phyloP scores from a whole-genome alignment of 768 basidiomycete species.

The Stropharia rugosoannulata region DNA sequence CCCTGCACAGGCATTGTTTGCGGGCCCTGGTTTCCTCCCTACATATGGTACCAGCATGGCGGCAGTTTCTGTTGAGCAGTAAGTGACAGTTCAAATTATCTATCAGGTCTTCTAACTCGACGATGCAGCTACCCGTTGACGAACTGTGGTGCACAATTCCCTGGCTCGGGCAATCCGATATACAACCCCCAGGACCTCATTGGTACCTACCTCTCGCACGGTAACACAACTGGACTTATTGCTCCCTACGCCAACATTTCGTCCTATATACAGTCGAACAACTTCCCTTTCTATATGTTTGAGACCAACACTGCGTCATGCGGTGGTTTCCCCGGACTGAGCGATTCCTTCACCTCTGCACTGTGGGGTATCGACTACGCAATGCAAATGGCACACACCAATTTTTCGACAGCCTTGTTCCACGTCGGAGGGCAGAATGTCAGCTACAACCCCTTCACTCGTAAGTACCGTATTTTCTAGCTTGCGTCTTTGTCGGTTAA shows the following conservation, averaged over 20 bases:
- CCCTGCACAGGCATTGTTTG: slow-evolving; percentile 48
- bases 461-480: slow-evolving; percentile 32
- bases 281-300: slow-evolving; percentile 60
- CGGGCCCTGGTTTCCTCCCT: slow-evolving; percentile 45
- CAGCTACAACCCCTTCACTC: slow-evolving; percentile 49
- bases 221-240: slow-evolving; percentile 49
- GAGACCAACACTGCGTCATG: slow-evolving; percentile 73
- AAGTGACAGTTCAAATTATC: slow-evolving; percentile 13
- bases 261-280: slow-evolving; percentile 36
- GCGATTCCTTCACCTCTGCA: slow-evolving; percentile 60
- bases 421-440: slow-evolving; percentile 66
- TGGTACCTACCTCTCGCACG: slow-evolving; percentile 61
- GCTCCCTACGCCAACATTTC: slow-evolving; percentile 52
- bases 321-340: slow-evolving; percentile 65
- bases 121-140: slow-evolving; percentile 51
- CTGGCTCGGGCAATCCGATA: slow-evolving; percentile 32
- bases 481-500: background rate
- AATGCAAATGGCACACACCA: slow-evolving; percentile 54
- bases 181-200: slow-evolving; percentile 49
- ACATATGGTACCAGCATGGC: slow-evolving; percentile 37
- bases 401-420: slow-evolving; percentile 48
- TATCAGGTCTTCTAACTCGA: background rate
- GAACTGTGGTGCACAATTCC: slow-evolving; percentile 58
- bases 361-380: slow-evolving; percentile 66
- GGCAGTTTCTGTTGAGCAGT: slow-evolving; percentile 59